phyloP scores from a whole-genome alignment of 2,329 filamentous ascomycete genomes.

The Fonsecaea pedrosoi region DNA sequence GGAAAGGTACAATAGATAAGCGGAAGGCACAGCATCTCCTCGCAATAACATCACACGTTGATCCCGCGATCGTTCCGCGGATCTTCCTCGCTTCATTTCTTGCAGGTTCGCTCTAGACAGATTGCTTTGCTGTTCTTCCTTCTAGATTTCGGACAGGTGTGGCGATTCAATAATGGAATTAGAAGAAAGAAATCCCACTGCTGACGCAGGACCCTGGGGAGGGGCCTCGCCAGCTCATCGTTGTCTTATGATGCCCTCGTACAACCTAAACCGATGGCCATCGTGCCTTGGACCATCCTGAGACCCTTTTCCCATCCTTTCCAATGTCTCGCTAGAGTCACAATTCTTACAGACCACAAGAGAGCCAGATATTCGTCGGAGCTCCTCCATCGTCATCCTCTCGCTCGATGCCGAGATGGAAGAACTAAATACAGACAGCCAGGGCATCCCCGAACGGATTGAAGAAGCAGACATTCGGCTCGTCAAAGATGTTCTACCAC shows the following conservation, averaged over 20 bases:
- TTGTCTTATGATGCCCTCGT: neutral
- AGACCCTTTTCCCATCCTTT: neutral
- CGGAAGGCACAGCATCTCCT: conserved; percentile 29
- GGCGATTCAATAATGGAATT: conserved; percentile 16
- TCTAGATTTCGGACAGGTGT: neutral
- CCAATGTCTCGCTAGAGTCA: neutral
- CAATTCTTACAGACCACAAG: neutral
- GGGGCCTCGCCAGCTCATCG: neutral
- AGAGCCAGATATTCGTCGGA: neutral
- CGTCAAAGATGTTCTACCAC: conserved; percentile 31
- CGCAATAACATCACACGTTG: conserved; percentile 11
- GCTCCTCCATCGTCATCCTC: neutral
- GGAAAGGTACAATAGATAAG: conserved; percentile 27
- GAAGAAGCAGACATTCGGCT: conserved; percentile 23
- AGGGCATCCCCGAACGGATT: conserved; percentile 25
- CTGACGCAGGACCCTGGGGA: conserved; percentile 4
- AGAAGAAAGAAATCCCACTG: conserved; percentile 3
- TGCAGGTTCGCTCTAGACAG: conserved; percentile 14
- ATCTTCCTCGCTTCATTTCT: conserved; percentile 19
- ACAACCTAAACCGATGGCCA: neutral
- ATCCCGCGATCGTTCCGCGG: conserved; percentile 20
- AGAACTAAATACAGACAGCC: conserved; percentile 26
- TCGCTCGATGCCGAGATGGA: conserved; percentile 23
- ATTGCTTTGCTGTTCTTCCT: neutral
- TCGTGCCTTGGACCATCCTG: neutral